A percentile compares a stretch with the other conserved stretches of the same genome.
Conservation (phyloP, 1,139 yeast genomes). For the Magnusiomyces clavatus region DNA sequence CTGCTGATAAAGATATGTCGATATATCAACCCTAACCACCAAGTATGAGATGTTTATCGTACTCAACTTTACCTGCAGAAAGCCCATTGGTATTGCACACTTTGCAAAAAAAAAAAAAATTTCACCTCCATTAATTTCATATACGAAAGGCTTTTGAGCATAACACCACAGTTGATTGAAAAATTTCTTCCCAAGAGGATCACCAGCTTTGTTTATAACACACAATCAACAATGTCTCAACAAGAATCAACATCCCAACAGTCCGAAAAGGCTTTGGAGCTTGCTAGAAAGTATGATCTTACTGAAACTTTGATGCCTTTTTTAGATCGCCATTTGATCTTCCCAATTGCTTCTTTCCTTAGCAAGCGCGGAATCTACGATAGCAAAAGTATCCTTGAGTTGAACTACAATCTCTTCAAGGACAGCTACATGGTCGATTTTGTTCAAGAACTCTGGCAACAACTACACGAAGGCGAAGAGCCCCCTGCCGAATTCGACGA, state of each 20-base stretch:
- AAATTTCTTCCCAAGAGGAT: no score
- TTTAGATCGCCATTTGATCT: conserved; percentile 50
- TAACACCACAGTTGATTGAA: not conserved
- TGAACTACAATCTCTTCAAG: conserved; percentile 45
- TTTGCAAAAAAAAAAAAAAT: not conserved
- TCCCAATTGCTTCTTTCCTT: conserved; percentile 45
- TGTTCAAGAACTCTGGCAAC: conserved; percentile 38
- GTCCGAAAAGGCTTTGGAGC: conserved; percentile 11
- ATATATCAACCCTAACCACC: conserved; percentile 4
- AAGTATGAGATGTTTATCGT: not conserved
- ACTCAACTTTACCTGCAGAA: not conserved
- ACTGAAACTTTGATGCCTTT: conserved; percentile 46
- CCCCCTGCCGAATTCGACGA: conserved; percentile 30
- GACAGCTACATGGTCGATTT: conserved; percentile 50
- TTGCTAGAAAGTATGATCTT: conserved; percentile 37
- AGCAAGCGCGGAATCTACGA: conserved; percentile 39
- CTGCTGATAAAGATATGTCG: no score
- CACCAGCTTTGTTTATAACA: not conserved
- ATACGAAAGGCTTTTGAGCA: not conserved
- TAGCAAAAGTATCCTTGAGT: conserved; percentile 37
- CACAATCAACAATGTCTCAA: conserved; percentile 4
- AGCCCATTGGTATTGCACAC: not conserved
- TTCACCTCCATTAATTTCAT: not conserved
- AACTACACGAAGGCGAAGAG: conserved; percentile 33
- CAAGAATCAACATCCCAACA: conserved; percentile 1